These are phyloP conservation scores for Berberis thunbergii DNA, from an alignment of 164 flowering plant genomes.

Conservation along the genomic window DNA sequence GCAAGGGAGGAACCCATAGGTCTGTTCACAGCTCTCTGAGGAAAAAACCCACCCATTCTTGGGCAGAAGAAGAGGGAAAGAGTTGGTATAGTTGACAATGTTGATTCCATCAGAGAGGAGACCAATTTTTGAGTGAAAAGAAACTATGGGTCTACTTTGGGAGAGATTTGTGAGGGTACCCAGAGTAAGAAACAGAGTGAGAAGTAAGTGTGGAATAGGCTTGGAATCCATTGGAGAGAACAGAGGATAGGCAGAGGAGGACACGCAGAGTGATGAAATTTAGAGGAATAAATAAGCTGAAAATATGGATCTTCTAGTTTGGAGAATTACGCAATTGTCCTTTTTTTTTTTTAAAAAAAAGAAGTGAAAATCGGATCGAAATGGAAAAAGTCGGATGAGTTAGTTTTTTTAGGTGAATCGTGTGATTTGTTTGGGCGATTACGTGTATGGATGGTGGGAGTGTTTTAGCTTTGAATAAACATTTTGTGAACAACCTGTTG, in stretches of 20 bases:
- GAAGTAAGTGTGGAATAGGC: background rate
- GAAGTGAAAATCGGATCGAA: no score
- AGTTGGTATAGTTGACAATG: background rate
- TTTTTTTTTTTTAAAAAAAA: no score
- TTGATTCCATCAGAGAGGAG: constrained; percentile 6
- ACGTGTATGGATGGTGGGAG: no score
- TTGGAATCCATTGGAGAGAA: background rate
- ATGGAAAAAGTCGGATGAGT: no score
- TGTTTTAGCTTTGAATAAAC: no score
- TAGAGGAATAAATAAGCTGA: background rate
- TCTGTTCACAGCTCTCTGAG: constrained; percentile 16
- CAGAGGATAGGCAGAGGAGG: background rate
- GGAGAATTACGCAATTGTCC: no score
- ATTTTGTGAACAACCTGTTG: no score
- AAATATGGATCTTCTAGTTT: no score
- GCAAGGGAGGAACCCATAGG: constrained; percentile 39
- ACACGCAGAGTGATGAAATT: background rate
- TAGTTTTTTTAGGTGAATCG: no score
- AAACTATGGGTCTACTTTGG: background rate
- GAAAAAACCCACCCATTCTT: background rate
- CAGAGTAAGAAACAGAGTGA: background rate
- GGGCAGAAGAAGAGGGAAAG: background rate
- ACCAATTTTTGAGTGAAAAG: background rate
- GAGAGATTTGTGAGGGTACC: background rate
- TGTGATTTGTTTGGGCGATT: no score